phyloP scores from a whole-genome alignment of 768 basidiomycete species.

The Hypsizygus marmoreus region DNA sequence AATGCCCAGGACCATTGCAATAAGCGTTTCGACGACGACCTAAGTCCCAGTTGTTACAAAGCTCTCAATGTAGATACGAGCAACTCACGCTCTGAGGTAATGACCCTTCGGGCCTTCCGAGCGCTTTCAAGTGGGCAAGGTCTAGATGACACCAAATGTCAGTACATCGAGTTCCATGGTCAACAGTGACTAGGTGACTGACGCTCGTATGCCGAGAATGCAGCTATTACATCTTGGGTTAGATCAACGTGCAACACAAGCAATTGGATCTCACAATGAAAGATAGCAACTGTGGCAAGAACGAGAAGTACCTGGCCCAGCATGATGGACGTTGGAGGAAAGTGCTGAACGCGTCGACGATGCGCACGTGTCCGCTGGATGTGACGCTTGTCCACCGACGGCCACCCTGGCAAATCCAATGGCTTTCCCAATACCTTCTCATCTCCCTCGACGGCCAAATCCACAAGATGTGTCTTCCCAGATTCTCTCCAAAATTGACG shows the following conservation, averaged over 20 bases:
- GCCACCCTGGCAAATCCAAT: constrained; percentile 37
- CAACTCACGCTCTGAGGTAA: constrained; percentile 62
- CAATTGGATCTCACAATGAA: constrained; percentile 50
- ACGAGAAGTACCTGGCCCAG: constrained; percentile 47
- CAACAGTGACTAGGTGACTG: constrained; percentile 25
- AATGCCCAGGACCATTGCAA: constrained; percentile 66
- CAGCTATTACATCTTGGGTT: constrained; percentile 45
- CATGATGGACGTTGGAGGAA: constrained; percentile 35
- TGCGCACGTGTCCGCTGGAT: constrained; percentile 15
- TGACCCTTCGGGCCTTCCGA: constrained; percentile 67
- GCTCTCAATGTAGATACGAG: too few relatives aligned
- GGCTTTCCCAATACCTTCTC: constrained; percentile 75
- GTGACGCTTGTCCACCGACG: constrained; percentile 14
- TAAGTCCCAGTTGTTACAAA: constrained; percentile 33
- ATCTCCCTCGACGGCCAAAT: constrained; percentile 65
- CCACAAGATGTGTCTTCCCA: constrained; percentile 69
- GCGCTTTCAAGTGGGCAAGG: constrained; percentile 73
- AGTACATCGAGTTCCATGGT: constrained; percentile 1
- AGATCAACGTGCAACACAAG: constrained; percentile 5
- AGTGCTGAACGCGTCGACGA: constrained; percentile 13
- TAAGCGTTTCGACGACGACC: constrained; percentile 68
- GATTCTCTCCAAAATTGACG: constrained; percentile 70
- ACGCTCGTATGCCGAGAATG: constrained; percentile 84
- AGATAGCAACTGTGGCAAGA: constrained; percentile 45
- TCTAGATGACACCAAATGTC: constrained; percentile 43